phyloP scores from a whole-genome alignment of 2,329 filamentous ascomycete genomes.

The Lecanicillium sp. region DNA sequence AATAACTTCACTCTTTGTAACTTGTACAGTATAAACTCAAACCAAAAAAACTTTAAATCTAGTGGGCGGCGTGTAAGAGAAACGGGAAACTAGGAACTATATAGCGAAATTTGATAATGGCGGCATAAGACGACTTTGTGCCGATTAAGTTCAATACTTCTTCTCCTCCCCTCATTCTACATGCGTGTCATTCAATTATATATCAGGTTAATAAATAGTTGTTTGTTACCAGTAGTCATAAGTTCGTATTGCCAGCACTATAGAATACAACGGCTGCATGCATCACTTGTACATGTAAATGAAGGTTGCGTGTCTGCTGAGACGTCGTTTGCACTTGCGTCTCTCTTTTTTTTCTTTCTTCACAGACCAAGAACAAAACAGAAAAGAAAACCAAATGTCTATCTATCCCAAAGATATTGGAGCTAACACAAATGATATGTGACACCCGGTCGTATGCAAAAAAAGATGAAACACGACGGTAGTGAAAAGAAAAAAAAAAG shows the following conservation, averaged over 20 bases:
- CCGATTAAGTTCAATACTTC: background rate
- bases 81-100: background rate
- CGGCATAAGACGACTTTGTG: background rate
- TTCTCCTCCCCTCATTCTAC: too few relatives aligned
- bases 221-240: too few relatives aligned
- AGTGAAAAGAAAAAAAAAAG: background rate
- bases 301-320: too few relatives aligned
- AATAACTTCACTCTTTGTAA: conserved; percentile 16
- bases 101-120: conserved; percentile 10
- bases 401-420: conserved; percentile 13
- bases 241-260: too few relatives aligned
- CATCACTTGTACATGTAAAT: too few relatives aligned
- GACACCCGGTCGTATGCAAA: conserved; percentile 11
- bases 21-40: conserved; percentile 16
- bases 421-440: conserved; percentile 8
- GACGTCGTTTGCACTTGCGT: too few relatives aligned
- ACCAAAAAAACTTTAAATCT: background rate
- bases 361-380: background rate
- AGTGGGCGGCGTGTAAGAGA: conserved; percentile 9
- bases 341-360: too few relatives aligned
- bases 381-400: conserved; percentile 5
- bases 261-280: too few relatives aligned
- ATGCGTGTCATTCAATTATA: too few relatives aligned
- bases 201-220: too few relatives aligned
- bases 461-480: background rate